Base-by-base conservation (phyloP, 176 grass and related monocot species). In the Paspalum vaginatum region DNA sequence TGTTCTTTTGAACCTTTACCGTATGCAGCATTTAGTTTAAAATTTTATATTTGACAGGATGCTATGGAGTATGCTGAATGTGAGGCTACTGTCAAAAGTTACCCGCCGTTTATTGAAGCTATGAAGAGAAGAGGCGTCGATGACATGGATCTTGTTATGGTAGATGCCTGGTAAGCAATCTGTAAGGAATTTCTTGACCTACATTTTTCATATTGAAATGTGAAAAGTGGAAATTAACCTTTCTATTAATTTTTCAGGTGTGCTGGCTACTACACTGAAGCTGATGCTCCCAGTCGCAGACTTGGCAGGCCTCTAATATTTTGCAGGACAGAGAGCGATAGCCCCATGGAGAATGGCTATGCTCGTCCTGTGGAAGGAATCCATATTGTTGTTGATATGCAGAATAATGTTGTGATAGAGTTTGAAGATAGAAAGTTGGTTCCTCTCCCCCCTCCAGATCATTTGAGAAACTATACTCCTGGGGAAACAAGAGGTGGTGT, bases 71-170 rank as follows among this genome's bases (percentile, higher is more conserved):
- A 99, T 87, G 97, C 97, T 73, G 97, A 99, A 70, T 99, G 97
- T 72, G 97, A 99, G 91, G 97, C 97, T 71, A 88, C 75, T 47
- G 97, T 99, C 16, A 99, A 99, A 84, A 83, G 74, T 88, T 93
- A 95, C 71, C 93, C 97, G 72, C 88, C 88, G 65, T 99, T 99
- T 65, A 85, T 99, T 75, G 97, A 99, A 90, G 97, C 93, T 76
- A 99, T 99, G 97, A 96, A 91, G 77, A 95, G 85, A 92, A 95
- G 97, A 88, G 97, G 97, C 22, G 91, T 99, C 25, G 97, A 99
- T 52, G 97, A 99, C 68, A 99, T 99, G 97, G 97, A 99, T 60
- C 97, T 99, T 75, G 93, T 99, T 47, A 99, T 99, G 97, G 97
- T 99, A 64, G 97, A 99, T 90, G 93, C 93, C 58, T 99, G 97